Base-by-base conservation (phyloP, 345 rosid genomes). In the Moricandia moricandioides region DNA sequence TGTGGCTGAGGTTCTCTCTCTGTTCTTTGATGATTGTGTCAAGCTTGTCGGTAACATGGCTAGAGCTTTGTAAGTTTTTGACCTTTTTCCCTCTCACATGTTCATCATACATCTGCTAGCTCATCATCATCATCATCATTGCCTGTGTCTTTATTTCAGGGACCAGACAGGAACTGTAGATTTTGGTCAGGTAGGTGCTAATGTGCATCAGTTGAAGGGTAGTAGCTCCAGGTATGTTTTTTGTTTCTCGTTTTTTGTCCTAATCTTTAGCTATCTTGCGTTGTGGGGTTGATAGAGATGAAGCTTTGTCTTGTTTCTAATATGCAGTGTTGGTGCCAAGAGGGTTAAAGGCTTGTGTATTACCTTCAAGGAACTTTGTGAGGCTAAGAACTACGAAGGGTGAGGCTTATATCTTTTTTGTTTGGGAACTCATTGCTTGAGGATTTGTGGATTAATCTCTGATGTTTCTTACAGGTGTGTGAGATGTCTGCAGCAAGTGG, bases 11-110 rank as follows among this genome's bases (percentile, higher is more conserved):
- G 91, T 91, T 65, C 87, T 83, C 24, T 55, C 87, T 73, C 86
- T 87, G 64, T 93, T 91, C 91, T 91, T 91, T 80, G 88, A 86
- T 35, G 98, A 93, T 80, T 87, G 86, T 70, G 90, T 84, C 67
- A 89, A 87, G 80, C 92, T 89, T 75, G 80, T 93, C 21, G 62
- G 76, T 79, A 87, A 81, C 65, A 86, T 91, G 92, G 86, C 84
- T 58, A 62, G 77, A 71, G 92, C 89, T 75, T 65, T 91, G 98
- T 93, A 75, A 91, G 98, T 54, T 52, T 34, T 12, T 10, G 45
- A 39, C 13, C 8, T 3, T 11, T 18, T 8, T 5, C 56, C 29
- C 34, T 33, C 52, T 17, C 66, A 60, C 59, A 60, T 45, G 8
- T 49, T 49, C 45, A n/a, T 29, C 49, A 10, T 6, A 62, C 13